A percentile compares a stretch with the other conserved stretches of the same genome.
phyloP scores from a whole-genome alignment of 2,329 filamentous ascomycete species.

The Aspergillus floridensis region DNA sequence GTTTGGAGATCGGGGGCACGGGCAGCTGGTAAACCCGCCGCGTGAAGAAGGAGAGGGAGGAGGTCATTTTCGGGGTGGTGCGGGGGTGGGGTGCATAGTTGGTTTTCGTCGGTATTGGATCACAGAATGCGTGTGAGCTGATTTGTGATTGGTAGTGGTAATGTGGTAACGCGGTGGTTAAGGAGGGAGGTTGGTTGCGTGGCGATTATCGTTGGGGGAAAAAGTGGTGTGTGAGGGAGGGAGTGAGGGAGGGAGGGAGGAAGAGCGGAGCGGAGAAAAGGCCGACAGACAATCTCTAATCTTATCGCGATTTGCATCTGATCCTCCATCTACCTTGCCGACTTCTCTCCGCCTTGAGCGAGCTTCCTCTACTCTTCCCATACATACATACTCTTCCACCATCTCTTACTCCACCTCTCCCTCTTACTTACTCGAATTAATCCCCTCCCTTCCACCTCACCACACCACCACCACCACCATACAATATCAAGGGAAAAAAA shows the following conservation, averaged over 20 bases:
- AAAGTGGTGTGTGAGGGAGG: neutral
- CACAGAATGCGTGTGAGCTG: too few species aligned
- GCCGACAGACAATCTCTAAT: neutral
- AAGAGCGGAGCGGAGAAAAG: neutral
- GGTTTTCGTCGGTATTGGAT: too few species aligned
- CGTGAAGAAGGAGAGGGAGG: conserved; percentile 28
- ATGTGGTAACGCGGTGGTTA: too few species aligned
- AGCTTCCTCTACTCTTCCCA: too few species aligned
- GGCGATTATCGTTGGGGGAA: too few species aligned
- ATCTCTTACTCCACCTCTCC: conserved; percentile 18
- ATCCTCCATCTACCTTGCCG: too few species aligned
- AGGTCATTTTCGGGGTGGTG: neutral
- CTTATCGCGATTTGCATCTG: too few species aligned
- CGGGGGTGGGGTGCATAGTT: too few species aligned
- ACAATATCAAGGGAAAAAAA: neutral
- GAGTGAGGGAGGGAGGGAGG: neutral
- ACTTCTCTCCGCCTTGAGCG: too few species aligned
- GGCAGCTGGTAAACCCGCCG: conserved; percentile 39
- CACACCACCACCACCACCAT: neutral
- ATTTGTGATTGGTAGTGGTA: too few species aligned
- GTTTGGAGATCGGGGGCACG: conserved; percentile 27
- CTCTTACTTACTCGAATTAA: neutral
- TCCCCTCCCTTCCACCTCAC: neutral
- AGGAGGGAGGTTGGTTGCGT: too few species aligned
- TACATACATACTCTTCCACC: neutral